Base-by-base conservation (phyloP, 2,329 filamentous ascomycete species). In the Colletotrichum navitas region DNA sequence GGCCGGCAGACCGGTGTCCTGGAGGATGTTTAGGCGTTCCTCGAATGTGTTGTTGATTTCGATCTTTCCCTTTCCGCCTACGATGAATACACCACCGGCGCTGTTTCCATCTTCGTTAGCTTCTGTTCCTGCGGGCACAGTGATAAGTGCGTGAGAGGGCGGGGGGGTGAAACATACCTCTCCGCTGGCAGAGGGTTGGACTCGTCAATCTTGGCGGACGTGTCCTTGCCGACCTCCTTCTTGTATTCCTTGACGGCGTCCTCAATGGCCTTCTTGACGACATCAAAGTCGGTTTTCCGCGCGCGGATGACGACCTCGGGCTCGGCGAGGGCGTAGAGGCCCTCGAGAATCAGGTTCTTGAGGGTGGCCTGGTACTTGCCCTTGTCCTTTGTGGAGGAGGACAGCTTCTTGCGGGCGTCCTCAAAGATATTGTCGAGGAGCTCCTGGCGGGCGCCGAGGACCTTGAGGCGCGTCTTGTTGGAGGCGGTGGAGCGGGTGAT, bases 1-100 rank as follows among this genome's bases (percentile, higher is more conserved):
- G 55, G 91, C 91, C 18, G 96, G 96, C 70, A 98, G 89, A 63
- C 94, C 93, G 76, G 93, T 93, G 68, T 92, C 91, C 84, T 97
- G 92, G 75, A 98, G 90, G 73, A 98, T 87, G 78, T 89, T 89
- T 82, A 99, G 87, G 76, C 96, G 91, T 80, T 97, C 93, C 81
- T 98, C 96, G 76, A 98, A 93, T 66, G 96, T 98, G 87, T 99
- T 98, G 89, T 98, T 95, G 83, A 99, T 95, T 78, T 97, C 94
- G 81, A 99, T 98, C 88, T 95, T 98, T 81, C 96, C 96, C 75
- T 87, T 88, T 76, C 93, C 92, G 75, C 95, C 94, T 66, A 97
- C 84, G 75, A 99, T 90, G 70, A 89, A 81, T 69, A 97, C 87
- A 77, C 96, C 96, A 72, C 96, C 96, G 72, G 94, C 88, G 78